Base-by-base conservation (phyloP, 495 filamentous ascomycete genomes). In the Penicillium flavigenum region DNA sequence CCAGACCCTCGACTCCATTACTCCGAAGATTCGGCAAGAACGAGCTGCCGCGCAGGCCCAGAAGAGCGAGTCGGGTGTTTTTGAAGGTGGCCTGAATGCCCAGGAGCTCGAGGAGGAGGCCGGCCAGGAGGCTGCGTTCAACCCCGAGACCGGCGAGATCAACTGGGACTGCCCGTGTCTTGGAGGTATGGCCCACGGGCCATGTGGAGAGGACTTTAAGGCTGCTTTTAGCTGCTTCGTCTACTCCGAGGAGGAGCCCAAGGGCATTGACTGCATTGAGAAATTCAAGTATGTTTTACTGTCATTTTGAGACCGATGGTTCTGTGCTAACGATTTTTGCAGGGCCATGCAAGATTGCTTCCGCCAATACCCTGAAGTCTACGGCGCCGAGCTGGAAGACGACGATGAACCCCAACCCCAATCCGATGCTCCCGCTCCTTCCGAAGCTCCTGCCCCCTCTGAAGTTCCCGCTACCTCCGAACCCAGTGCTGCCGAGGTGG, bases 161-260 rank as follows among this genome's bases (percentile, higher is more conserved):
- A 98, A 98, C 80, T 98, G 95, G 95, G 94, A 97, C 69, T 98
- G 94, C 74, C 94, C 95, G 19, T 98, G 94, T 69, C 78, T 98
- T 24, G 94, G 94, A 47, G 94, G 94, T 27, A 98, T 98, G 94
- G 94, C 94, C 9, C 80, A 96, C 73, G 94, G 94, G 0, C 95
- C 95, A 36, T 98, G 93, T 71, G 94, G 95, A 31, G 90, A 93
- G 72, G 83, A 97, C 65, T 98, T 98, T 81, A 88, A 84, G 76
- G 86, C 83, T 5, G 94, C 94, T 0, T 98, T 98, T 66, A 95
- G 90, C 83, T 98, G 94, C 79, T 98, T 98, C 69, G 89, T 98
- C 7, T 96, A 86, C 77, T 94, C 89, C 5, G 84, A 83, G 24
- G 92, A 96, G 66, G 94, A 98, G 61, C 90, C 92, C n/a, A 98